These are phyloP conservation scores for Sporothrix euskadiensis DNA, from an alignment of 2,329 filamentous ascomycete species.

Conservation along the genomic window DNA sequence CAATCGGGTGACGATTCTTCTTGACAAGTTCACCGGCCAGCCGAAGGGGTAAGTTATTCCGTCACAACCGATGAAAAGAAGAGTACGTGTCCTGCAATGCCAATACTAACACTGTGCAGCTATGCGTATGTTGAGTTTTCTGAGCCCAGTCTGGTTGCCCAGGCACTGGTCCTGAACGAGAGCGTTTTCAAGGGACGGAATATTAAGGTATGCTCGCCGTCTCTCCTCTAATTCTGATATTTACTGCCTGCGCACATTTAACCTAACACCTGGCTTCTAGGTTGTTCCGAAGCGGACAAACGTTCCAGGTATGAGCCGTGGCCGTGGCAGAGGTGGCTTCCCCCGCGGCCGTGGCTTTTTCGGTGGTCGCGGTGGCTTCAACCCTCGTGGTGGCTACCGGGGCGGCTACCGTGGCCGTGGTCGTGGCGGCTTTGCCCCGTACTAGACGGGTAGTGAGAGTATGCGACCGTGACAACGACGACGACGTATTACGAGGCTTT, in stretches of 20 bases:
- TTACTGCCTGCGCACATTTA: too few relatives aligned
- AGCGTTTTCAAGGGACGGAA: constrained; percentile 93
- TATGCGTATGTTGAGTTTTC: constrained; percentile 99
- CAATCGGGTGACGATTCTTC: constrained; percentile 93
- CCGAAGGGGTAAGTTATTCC: constrained; percentile 83
- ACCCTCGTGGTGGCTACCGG: constrained; percentile 53
- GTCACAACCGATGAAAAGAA: too few relatives aligned
- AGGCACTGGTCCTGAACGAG: constrained; percentile 93
- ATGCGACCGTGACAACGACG: neutral
- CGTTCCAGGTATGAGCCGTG: constrained; percentile 87
- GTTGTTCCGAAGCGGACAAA: constrained; percentile 95
- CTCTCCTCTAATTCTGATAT: neutral
- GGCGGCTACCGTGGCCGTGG: constrained; percentile 67
- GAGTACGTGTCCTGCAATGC: too few relatives aligned
- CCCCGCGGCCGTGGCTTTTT: constrained; percentile 53
- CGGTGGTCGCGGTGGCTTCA: constrained; percentile 56
- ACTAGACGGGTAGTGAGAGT: neutral
- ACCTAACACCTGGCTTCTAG: constrained; percentile 23
- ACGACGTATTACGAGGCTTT: too few relatives aligned
- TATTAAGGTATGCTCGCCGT: constrained; percentile 61
- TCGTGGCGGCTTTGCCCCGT: constrained; percentile 39
- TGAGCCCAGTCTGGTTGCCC: constrained; percentile 87
- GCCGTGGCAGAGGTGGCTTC: constrained; percentile 58
- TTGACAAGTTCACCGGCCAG: constrained; percentile 98
- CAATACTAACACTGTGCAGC: constrained; percentile 51